Percentiles rank a stretch among this genome's conserved stretches.
Conservation (phyloP, 2,329 filamentous ascomycete genomes). For the Stachybotrys echinatus region DNA sequence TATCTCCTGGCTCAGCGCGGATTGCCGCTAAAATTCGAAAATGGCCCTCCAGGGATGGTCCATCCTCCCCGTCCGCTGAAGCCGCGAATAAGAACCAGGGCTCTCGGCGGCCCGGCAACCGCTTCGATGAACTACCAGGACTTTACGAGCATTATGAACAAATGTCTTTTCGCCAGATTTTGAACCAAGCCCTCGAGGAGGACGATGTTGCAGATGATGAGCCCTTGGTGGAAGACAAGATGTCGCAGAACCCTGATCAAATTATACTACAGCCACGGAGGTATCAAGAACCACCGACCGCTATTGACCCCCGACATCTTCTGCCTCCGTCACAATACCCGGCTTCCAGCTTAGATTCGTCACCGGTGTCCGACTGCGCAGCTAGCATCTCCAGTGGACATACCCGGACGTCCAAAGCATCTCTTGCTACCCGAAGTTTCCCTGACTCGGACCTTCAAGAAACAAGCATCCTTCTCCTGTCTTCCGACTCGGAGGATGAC, state of each 20-base stretch:
- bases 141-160: conserved; percentile 56
- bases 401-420: conserved; percentile 49
- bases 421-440: conserved; percentile 42
- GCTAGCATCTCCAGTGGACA: conserved; percentile 51
- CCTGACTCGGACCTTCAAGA: conserved; percentile 46
- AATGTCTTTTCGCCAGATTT: conserved; percentile 42
- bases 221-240: conserved; percentile 8
- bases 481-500: conserved; percentile 52
- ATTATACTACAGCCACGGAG: conserved; percentile 7
- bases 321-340: not conserved
- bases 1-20: conserved; percentile 19
- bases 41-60: conserved; percentile 30
- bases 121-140: conserved; percentile 38
- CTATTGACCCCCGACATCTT: not conserved
- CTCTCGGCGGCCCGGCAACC: conserved; percentile 8
- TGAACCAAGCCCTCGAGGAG: conserved; percentile 18
- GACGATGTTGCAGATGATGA: conserved; percentile 2
- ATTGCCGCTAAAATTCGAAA: conserved; percentile 25
- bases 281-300: not conserved
- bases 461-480: conserved; percentile 51
- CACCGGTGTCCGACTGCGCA: conserved; percentile 33
- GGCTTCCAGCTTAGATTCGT: conserved; percentile 15
- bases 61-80: conserved; percentile 16
- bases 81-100: conserved; percentile 19
- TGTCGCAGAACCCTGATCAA: conserved; percentile 19